Evolutionary conservation across 371 early-diverging fungal genomes (phyloP).

Genomic region (Rhizopus sp.): DNA sequence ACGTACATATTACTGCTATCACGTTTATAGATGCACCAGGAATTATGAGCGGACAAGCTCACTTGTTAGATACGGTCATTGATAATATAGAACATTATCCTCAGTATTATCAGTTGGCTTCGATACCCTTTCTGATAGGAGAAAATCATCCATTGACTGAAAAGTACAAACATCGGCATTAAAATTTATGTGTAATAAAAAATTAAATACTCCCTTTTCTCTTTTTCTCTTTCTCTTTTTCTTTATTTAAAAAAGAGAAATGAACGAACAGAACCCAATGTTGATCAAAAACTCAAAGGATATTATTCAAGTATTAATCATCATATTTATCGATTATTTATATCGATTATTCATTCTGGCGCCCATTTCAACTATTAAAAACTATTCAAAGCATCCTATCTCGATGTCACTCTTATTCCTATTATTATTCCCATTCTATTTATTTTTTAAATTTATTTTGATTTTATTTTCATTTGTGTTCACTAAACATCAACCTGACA

Average conservation of each 20-base stretch:
- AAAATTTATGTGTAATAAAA: slow-evolving; percentile 5
- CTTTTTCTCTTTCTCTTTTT: slow-evolving; percentile 3
- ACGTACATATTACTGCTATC: slow-evolving; percentile 79
- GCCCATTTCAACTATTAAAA: slow-evolving; percentile 14
- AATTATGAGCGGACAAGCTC: slow-evolving; percentile 72
- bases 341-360: slow-evolving; percentile 17
- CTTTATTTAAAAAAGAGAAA: neutral
- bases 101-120: slow-evolving; percentile 41
- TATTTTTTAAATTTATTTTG: slow-evolving; percentile 7
- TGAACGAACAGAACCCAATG: neutral
- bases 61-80: slow-evolving; percentile 74
- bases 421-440: slow-evolving; percentile 20
- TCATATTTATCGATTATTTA: slow-evolving; percentile 12
- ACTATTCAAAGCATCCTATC: slow-evolving; percentile 18
- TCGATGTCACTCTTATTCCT: slow-evolving; percentile 12
- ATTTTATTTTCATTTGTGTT: slow-evolving; percentile 4
- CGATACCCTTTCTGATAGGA: slow-evolving; percentile 39
- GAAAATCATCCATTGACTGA: slow-evolving; percentile 27
- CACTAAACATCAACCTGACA: neutral
- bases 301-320: slow-evolving; percentile 11
- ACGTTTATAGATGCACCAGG: slow-evolving; percentile 60
- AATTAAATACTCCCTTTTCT: neutral
- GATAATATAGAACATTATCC: slow-evolving; percentile 47
- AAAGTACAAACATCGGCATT: slow-evolving; percentile 7
- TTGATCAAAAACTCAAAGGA: slow-evolving; percentile 8